Evolutionary conservation across 441 rosid species (phyloP).

Genomic region (Eruca vesicaria): DNA sequence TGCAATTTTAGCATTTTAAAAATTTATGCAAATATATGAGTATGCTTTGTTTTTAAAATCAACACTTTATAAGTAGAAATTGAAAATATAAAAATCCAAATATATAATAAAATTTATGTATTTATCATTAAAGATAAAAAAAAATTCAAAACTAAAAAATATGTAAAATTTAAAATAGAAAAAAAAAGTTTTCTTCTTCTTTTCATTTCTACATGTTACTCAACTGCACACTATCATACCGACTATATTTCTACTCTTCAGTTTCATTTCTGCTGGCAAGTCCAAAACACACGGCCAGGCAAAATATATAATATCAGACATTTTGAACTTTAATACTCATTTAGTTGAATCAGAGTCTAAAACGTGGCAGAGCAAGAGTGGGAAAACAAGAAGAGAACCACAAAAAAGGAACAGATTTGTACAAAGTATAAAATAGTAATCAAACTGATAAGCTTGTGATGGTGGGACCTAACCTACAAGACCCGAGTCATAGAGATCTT

Average conservation of each 20-base stretch:
- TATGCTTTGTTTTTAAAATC: too few species aligned
- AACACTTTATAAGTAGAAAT: too few species aligned
- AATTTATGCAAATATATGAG: too few species aligned
- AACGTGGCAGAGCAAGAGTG: slow-evolving; percentile 26
- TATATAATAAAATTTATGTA: too few species aligned
- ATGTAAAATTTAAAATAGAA: too few species aligned
- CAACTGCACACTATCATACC: neutral
- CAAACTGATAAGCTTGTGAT: slow-evolving; percentile 28
- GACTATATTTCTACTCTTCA: neutral
- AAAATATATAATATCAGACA: too few species aligned
- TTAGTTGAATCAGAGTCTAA: neutral
- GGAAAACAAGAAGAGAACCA: slow-evolving; percentile 29
- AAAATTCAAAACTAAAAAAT: too few species aligned
- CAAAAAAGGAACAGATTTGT: slow-evolving; percentile 23
- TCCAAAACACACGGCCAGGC: neutral
- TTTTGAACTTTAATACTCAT: neutral
- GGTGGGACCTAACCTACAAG: slow-evolving; percentile 13
- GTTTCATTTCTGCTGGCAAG: neutral
- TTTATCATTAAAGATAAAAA: too few species aligned
- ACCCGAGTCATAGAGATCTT: slow-evolving; percentile 13
- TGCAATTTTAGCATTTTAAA: too few species aligned
- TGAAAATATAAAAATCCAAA: too few species aligned
- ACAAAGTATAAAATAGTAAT: slow-evolving; percentile 30
- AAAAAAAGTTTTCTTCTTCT: neutral
- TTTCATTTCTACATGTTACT: neutral